Evolutionary conservation across 2,329 filamentous ascomycete genomes (phyloP), one percentile per base, ranked within the genome.

Genomic region (Dactylellina parvicollis): DNA sequence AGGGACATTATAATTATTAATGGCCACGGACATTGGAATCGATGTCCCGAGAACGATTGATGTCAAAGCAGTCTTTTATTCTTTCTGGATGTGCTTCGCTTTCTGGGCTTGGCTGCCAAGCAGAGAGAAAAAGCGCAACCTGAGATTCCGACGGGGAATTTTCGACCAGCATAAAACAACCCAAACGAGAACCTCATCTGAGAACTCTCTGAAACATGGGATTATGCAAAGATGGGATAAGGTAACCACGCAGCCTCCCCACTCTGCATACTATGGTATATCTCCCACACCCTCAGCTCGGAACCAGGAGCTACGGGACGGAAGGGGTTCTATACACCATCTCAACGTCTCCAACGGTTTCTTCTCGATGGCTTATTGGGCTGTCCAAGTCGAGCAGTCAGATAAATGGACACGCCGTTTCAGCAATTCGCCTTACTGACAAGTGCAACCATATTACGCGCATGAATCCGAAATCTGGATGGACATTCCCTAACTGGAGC

Each of bases 211-310:
- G 42, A 62, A 62, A 46, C 34, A 61, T 16, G 26, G 16, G 32
- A 52, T 62, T 52, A 60, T 62, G 59, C 59, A 16, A 54, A 14
- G 20, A 34, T n/a, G n/a, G n/a, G n/a, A n/a, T n/a, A n/a, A n/a
- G n/a, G n/a, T 7, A 36, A 12, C 8, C n/a, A 34, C 14, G n/a
- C 44, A 10, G n/a, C 18, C 26, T 34, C 2, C 28, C 50, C 22
- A 26, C 42, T 26, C n/a, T n/a, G n/a, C n/a, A n/a, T n/a, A 47
- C 12, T 22, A 47, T 49, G 12, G 16, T n/a, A 14, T 7, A 46
- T 8, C 3, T 30, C 4, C 10, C 14, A n/a, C 20, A 30, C 24
- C 26, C 9, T n/a, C 5, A 38, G 34, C 34, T 38, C 12, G 34
- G 12, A 10, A 8, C 28, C 2, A 18, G 8, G 22, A 36, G 14